A percentile compares a stretch with the other conserved stretches of the same genome.
phyloP scores from a whole-genome alignment of 2,329 filamentous ascomycete genomes.

The Colletotrichum scovillei region DNA sequence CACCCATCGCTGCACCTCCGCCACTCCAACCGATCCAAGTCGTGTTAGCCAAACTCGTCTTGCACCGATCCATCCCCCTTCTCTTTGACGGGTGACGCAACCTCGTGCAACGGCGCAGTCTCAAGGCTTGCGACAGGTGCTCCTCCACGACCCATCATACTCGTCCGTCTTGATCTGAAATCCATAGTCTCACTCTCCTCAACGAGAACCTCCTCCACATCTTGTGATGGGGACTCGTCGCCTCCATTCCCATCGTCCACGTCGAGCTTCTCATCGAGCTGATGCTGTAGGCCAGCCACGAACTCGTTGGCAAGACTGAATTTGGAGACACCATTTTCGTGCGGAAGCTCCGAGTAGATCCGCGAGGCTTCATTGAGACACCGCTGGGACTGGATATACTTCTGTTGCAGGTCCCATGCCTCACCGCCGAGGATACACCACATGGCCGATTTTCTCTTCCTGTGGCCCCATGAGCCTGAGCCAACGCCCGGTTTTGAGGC shows the following conservation, averaged over 20 bases:
- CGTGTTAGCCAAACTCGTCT: conserved; percentile 36
- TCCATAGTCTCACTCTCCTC: conserved; percentile 68
- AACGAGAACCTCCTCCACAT: conserved; percentile 54
- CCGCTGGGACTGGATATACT: conserved; percentile 81
- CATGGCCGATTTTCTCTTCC: conserved; percentile 86
- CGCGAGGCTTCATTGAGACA: conserved; percentile 77
- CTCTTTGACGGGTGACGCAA: conserved; percentile 20
- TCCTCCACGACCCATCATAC: conserved; percentile 59
- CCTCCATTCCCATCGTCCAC: conserved; percentile 38
- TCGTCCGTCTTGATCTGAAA: conserved; percentile 64
- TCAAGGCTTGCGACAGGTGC: conserved; percentile 56
- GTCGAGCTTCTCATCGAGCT: conserved; percentile 60
- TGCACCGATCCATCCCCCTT: conserved; percentile 33
- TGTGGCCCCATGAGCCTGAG: conserved; percentile 74
- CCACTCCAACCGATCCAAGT: not conserved
- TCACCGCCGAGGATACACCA: conserved; percentile 90
- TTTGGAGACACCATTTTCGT: conserved; percentile 62
- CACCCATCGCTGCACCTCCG: not conserved
- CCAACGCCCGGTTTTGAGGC: conserved; percentile 73
- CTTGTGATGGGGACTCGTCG: conserved; percentile 42
- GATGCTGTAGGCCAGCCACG: conserved; percentile 62
- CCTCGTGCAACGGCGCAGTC: conserved; percentile 58
- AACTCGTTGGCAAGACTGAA: conserved; percentile 64
- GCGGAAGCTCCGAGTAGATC: conserved; percentile 63
- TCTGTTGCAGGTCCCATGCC: conserved; percentile 82